phyloP scores from a whole-genome alignment of 1,284 basidiomycete genomes.

The Ganoderma lucidum region DNA sequence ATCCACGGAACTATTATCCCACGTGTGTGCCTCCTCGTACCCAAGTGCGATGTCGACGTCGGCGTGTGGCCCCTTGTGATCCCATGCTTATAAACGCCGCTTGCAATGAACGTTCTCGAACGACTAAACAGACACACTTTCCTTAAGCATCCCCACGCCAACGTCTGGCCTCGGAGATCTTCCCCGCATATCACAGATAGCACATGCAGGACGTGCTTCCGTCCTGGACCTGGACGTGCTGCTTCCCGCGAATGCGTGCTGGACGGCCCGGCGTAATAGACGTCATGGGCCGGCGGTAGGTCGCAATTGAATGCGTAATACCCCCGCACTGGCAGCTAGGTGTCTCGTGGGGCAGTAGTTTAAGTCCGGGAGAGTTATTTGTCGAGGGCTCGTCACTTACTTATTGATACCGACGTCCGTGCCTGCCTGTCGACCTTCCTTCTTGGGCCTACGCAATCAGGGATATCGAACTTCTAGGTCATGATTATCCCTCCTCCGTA shows the following conservation, averaged over 20 bases:
- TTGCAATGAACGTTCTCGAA: constrained; percentile 8
- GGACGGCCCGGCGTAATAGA: neutral
- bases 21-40: constrained; percentile 6
- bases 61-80: neutral
- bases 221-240: neutral
- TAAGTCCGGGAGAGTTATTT: neutral
- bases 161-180: constrained; percentile 12
- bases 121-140: constrained; percentile 4
- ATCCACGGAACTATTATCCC: constrained; percentile 6
- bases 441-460: constrained; percentile 20
- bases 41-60: constrained; percentile 4
- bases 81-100: constrained; percentile 12
- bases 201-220: constrained; percentile 1
- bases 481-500: constrained; percentile 21
- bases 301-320: neutral
- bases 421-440: constrained; percentile 19
- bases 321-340: neutral
- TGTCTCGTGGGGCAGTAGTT: constrained; percentile 3
- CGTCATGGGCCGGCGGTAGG: constrained; percentile 3
- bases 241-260: constrained; percentile 14
- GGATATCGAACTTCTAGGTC: constrained; percentile 28
- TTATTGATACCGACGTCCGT: constrained; percentile 24
- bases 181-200: constrained; percentile 6
- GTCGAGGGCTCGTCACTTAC: constrained; percentile 12
- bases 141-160: constrained; percentile 17